Evolutionary conservation across 2,329 filamentous ascomycete species (phyloP), one percentile per base, ranked within the genome.

Genomic region (Helminthosporium solani): DNA sequence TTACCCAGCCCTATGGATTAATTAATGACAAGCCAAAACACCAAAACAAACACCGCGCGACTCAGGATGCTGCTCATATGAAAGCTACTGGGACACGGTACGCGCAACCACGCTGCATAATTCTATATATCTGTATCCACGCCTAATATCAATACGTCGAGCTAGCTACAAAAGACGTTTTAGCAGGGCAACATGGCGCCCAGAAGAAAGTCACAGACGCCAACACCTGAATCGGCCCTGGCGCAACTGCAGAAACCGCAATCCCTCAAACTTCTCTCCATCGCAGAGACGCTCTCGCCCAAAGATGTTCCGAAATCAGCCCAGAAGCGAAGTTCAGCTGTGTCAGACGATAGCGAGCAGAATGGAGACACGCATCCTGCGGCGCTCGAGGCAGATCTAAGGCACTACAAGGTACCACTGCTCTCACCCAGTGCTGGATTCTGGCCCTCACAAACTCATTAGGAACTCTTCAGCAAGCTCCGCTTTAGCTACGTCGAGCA

Each of bases 401-500:
- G 80, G 23, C 91, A 97, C 71, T 96, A 97, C 75, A 90, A 88
- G 66, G 81, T 81, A 64, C 14, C 40, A 40, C 25, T 16, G 31
- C 8, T 33, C 7, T 4, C 9, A 25, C 5, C 19, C 19, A 6
- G 9, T 40, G 35, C 20, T 15, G 33, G 7, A 3, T 3, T 7
- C 7, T 16, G 42, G n/a, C 19, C 20, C 46, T 59, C 23, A 62
- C 33, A 8, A 16, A 2, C 15, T 27, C n/a, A 6, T n/a, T 54
- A 84, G 73, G 91, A 96, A 72, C 82, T 97, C 16, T 99, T 97
- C 72, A 87, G 90, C 33, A 97, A 99, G 74, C 80, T 97, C 31
- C 89, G 92, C 58, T 97, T 97, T 76, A 95, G 88, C 54, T 97
- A 97, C 72, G 87, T 96, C 59, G 94, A 99, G 73, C 94, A 97